Conservation (phyloP, 192 early-diverging fungal species). For the Linnemannia hyalina region DNA sequence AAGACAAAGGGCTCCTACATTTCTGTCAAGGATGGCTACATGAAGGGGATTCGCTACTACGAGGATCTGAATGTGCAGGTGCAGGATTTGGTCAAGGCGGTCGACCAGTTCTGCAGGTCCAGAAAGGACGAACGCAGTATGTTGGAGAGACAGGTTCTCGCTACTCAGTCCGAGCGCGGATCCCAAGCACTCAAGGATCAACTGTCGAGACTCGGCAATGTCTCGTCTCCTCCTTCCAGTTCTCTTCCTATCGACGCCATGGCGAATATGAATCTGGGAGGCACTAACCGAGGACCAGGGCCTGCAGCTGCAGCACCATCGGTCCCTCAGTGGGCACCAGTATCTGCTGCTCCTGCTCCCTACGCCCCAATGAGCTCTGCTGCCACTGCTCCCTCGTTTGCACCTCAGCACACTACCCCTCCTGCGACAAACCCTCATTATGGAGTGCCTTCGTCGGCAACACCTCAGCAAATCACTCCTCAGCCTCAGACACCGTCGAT, state of each 20-base stretch:
- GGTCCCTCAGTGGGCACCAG: slow-evolving; percentile 21
- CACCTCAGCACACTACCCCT: slow-evolving; percentile 20
- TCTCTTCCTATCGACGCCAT: slow-evolving; percentile 27
- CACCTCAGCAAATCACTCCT: slow-evolving; percentile 23
- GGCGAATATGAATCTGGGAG: slow-evolving; percentile 21
- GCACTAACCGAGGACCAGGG: slow-evolving; percentile 1
- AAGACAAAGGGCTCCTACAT: slow-evolving; percentile 77
- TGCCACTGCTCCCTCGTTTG: slow-evolving; percentile 37
- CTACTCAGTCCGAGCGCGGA: slow-evolving; percentile 67
- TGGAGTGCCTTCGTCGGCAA: slow-evolving; percentile 13
- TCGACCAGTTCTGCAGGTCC: slow-evolving; percentile 68
- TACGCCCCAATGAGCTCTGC: slow-evolving; percentile 28
- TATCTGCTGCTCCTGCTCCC: slow-evolving; percentile 8
- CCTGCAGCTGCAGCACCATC: slow-evolving; percentile 14
- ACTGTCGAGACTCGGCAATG: slow-evolving; percentile 60
- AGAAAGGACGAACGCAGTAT: slow-evolving; percentile 73
- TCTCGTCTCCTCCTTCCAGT: slow-evolving; percentile 21
- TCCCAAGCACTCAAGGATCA: slow-evolving; percentile 73
- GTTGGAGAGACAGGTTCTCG: slow-evolving; percentile 66
- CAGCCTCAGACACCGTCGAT: slow-evolving; percentile 21
- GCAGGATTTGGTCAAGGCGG: slow-evolving; percentile 65
- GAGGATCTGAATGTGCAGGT: slow-evolving; percentile 70
- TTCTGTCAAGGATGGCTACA: slow-evolving; percentile 70
- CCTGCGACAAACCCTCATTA: slow-evolving; percentile 19
- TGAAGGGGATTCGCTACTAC: slow-evolving; percentile 80